phyloP scores from a whole-genome alignment of 2,329 filamentous ascomycete species.

The Aureobasidium sp. region DNA sequence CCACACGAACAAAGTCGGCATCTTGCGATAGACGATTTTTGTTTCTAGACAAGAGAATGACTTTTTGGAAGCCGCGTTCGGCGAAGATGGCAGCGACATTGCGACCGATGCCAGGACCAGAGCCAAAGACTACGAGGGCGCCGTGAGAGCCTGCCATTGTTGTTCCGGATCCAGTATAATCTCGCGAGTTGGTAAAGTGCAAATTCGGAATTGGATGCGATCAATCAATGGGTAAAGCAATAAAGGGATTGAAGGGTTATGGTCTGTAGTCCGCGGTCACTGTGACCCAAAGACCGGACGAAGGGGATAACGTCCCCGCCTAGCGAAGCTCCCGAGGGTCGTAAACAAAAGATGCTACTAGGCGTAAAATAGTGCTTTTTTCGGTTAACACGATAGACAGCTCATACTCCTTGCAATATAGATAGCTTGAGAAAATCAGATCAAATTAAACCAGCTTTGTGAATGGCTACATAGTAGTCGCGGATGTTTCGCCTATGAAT shows the following conservation, averaged over 20 bases:
- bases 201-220: neutral
- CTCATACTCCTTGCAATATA: neutral
- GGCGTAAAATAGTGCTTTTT: neutral
- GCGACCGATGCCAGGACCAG: constrained; percentile 44
- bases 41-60: constrained; percentile 44
- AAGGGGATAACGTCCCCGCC: neutral
- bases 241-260: neutral
- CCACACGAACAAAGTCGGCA: constrained; percentile 28
- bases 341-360: neutral
- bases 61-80: constrained; percentile 38
- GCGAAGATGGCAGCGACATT: constrained; percentile 37
- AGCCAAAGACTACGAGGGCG: constrained; percentile 36
- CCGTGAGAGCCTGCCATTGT: neutral
- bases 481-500: no score
- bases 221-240: neutral
- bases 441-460: neutral
- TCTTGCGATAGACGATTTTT: constrained; percentile 33
- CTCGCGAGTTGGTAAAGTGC: neutral
- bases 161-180: neutral
- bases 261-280: neutral
- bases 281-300: neutral
- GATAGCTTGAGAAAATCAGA: neutral
- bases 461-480: neutral
- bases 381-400: neutral
- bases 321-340: neutral